Evolutionary conservation across 345 rosid genomes (phyloP), one percentile per base, ranked within the genome.

Genomic region (Hirschfeldia incana): DNA sequence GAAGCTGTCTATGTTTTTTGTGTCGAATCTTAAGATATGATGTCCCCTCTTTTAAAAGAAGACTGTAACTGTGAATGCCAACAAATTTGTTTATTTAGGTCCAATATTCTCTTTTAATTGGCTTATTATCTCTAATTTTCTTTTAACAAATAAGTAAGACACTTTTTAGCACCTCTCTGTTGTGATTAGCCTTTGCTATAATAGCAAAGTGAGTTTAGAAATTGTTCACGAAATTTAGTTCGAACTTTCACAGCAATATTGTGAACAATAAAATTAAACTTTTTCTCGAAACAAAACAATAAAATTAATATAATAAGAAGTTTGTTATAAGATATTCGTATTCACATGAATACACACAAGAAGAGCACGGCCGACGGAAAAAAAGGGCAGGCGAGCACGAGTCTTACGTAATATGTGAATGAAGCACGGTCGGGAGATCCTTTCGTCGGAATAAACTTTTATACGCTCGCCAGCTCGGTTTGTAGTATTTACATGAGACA

Each of bases 401-500:
- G 61, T 49, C 53, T 71, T 70, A 12, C 28, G 55, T 61, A 21
- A 21, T 21, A 13, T 46, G 44, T 63, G 70, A 77, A 34, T 60
- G 32, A 58, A 53, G 60, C 59, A 64, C 34, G 68, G 39, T 72
- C 63, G 30, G 62, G 28, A 66, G 51, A 30, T 66, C 68, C 55
- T 72, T 60, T 46, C 67, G 73, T 58, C 11, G 69, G 78, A 67
- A 79, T 60, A 37, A 7, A 59, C 69, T 10, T 32, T 69, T 51
- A 34, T 62, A 77, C n/a, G 16, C 36, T 64, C 59, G 32, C 53
- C 49, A 29, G 34, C 29, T 78, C 76, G 39, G 27, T 30, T 65
- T 71, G 49, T 72, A 72, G 76, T 63, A 77, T 53, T 15, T 71
- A 64, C 76, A 70, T 53, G 66, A 64, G 81, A 51, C 75, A 36